Percentiles rank a stretch among this genome's conserved stretches.
Evolutionary conservation across 2,329 filamentous ascomycete genomes (phyloP).

Genomic region (Thelonectria rubi): DNA sequence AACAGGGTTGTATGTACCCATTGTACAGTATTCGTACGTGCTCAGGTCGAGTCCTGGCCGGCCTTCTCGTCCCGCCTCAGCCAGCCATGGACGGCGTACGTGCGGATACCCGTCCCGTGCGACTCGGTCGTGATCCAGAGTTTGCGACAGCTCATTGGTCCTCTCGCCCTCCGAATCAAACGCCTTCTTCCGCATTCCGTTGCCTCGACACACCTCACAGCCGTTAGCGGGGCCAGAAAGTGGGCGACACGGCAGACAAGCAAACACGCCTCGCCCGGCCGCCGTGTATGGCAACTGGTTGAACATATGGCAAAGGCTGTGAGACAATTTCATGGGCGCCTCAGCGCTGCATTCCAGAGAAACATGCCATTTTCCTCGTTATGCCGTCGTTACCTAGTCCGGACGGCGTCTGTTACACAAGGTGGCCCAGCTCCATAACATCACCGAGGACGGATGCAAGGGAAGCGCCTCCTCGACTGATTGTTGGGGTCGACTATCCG

Average conservation of each 20-base stretch:
- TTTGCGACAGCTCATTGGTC: too few species aligned
- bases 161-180: not conserved
- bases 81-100: not conserved
- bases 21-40: too few species aligned
- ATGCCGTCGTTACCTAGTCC: not conserved
- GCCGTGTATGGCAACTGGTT: not conserved
- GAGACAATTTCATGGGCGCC: not conserved
- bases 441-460: not conserved
- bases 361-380: not conserved
- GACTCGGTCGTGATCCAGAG: too few species aligned
- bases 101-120: too few species aligned
- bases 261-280: not conserved
- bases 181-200: not conserved
- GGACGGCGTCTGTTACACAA: not conserved
- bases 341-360: not conserved
- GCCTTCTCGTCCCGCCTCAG: not conserved
- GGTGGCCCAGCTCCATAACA: not conserved
- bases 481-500: not conserved
- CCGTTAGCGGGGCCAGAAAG: not conserved
- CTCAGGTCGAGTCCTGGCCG: not conserved
- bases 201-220: not conserved
- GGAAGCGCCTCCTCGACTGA: not conserved
- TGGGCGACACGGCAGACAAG: not conserved
- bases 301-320: not conserved
- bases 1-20: too few species aligned